These are phyloP conservation scores for Amesomyces nigricolor DNA, from an alignment of 2,329 filamentous ascomycete genomes.

Conservation along the genomic window DNA sequence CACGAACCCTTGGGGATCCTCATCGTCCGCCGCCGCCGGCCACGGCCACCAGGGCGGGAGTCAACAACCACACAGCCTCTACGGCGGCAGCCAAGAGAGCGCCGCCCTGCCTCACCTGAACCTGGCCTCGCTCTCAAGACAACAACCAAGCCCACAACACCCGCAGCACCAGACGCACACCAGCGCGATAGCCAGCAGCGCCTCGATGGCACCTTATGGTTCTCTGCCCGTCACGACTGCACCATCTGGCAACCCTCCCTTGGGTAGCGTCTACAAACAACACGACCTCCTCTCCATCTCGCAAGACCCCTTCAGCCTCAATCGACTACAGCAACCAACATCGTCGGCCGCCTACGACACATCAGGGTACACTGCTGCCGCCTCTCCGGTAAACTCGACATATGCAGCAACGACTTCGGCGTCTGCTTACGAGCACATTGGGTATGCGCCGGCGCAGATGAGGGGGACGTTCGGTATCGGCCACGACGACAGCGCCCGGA, in stretches of 20 bases:
- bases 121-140: slow-evolving; percentile 52
- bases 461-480: slow-evolving; percentile 55
- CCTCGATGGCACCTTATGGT: slow-evolving; percentile 64
- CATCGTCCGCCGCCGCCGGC: slow-evolving; percentile 41
- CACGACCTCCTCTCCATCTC: slow-evolving; percentile 64
- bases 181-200: slow-evolving; percentile 48
- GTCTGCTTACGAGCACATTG: slow-evolving; percentile 68
- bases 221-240: slow-evolving; percentile 68
- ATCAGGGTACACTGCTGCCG: slow-evolving; percentile 58
- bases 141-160: slow-evolving; percentile 30
- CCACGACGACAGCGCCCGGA: slow-evolving; percentile 52
- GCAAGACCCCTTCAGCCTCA: slow-evolving; percentile 68
- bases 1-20: slow-evolving; percentile 80
- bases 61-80: slow-evolving; percentile 52
- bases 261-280: slow-evolving; percentile 50
- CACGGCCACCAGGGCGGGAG: slow-evolving; percentile 41
- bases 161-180: slow-evolving; percentile 42
- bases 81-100: slow-evolving; percentile 51
- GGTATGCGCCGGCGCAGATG: slow-evolving; percentile 63
- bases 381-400: slow-evolving; percentile 59
- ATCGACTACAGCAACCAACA: slow-evolving; percentile 54
- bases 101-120: slow-evolving; percentile 55
- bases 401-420: slow-evolving; percentile 60
- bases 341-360: slow-evolving; percentile 65
- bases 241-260: slow-evolving; percentile 65